Conservation (phyloP, 768 basidiomycete species). For the Lactarius hengduanensis region DNA sequence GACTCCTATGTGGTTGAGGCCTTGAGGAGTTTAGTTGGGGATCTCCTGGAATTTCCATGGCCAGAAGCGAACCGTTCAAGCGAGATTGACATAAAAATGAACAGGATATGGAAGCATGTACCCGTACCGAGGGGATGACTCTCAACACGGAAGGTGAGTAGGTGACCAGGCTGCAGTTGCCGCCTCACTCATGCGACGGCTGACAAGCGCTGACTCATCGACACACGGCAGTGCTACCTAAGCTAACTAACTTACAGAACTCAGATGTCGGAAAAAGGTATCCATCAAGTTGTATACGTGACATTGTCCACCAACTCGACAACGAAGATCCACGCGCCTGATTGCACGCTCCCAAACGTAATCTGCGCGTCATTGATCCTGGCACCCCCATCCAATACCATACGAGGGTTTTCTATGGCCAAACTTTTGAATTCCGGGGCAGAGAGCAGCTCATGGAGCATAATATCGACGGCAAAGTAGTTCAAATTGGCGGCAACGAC, state of each 20-base stretch:
- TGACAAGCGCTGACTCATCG: too few relatives aligned
- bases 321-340: conserved; percentile 18
- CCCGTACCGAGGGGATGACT: background rate
- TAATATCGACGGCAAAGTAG: background rate
- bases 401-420: too few relatives aligned
- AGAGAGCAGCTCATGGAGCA: conserved; percentile 4
- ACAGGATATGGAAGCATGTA: background rate
- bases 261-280: background rate
- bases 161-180: background rate
- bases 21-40: background rate
- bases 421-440: background rate
- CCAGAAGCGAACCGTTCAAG: background rate
- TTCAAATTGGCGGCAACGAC: conserved; percentile 24
- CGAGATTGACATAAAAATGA: background rate
- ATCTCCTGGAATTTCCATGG: background rate
- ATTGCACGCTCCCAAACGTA: conserved; percentile 3
- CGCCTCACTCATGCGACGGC: too few relatives aligned
- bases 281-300: background rate
- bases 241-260: background rate
- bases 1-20: background rate
- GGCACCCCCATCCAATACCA: conserved; percentile 13
- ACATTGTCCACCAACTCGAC: background rate
- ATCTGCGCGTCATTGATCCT: background rate
- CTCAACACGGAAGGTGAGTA: background rate
- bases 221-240: background rate